A percentile compares a stretch with the other conserved stretches of the same genome.
These are phyloP conservation scores for Vaccinium vitisidaea DNA, from an alignment of 148 eudicot species.

Conservation along the genomic window DNA sequence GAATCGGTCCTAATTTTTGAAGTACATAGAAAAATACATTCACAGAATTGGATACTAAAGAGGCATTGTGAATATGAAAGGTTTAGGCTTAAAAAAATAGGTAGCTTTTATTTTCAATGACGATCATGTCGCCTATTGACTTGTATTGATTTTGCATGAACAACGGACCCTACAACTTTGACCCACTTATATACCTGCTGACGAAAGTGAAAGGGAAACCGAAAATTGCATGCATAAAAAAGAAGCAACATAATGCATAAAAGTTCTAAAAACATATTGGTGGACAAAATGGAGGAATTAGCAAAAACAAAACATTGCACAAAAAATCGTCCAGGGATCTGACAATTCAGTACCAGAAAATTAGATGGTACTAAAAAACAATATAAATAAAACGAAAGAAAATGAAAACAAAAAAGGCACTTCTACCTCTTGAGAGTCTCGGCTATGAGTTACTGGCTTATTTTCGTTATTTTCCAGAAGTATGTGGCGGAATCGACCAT, in stretches of 20 bases:
- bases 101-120: not conserved
- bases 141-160: not conserved
- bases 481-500: slow-evolving; percentile 82
- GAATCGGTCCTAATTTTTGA: not conserved
- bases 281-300: not conserved
- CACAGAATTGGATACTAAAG: not conserved
- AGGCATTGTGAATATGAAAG: not conserved
- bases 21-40: not conserved
- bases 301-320: not conserved
- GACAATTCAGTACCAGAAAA: not conserved
- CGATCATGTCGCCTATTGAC: not conserved
- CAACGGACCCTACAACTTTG: not conserved
- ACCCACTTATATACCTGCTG: not conserved
- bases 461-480: slow-evolving; percentile 87
- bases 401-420: not conserved
- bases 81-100: not conserved
- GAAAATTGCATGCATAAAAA: not conserved
- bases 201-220: not conserved
- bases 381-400: not conserved
- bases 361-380: not conserved
- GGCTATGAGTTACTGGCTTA: slow-evolving; percentile 98
- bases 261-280: not conserved
- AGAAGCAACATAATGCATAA: not conserved
- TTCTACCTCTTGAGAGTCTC: slow-evolving; percentile 94
- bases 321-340: not conserved